Evolutionary conservation across 1,284 basidiomycete species (phyloP), one percentile per base, ranked within the genome.

Genomic region (Heterobasidion parviporum): DNA sequence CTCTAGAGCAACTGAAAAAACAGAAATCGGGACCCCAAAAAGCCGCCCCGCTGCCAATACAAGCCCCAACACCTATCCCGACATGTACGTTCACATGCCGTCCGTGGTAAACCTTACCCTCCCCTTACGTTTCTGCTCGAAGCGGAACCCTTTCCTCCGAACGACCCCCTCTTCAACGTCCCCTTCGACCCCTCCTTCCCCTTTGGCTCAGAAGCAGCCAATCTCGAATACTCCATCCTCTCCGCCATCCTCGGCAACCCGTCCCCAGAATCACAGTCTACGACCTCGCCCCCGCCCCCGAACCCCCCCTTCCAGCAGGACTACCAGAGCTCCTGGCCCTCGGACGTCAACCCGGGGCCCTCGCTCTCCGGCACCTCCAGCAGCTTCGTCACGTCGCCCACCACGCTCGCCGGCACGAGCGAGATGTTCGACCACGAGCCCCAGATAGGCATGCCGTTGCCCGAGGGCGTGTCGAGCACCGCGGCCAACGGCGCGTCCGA

Each of bases 211-310:
- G 90, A 94, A 68, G 89, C 89, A 15, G 91, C 91, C 14, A 94
- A 93, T 68, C 77, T 94, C 58, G 94, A 96, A 67, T 95, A 95
- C 70, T 92, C 90, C 50, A 94, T 95, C 59, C 79, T 96, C 7
- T 91, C 89, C 38, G 87, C 88, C n/a, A 95, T 96, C 69, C 78
- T 96, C 50, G 89, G 89, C 38, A 89, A 87, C 62, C 77, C 83
- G 45, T 86, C 83, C 8, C 77, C 81, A 50, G 84, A 84, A 53
- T 78, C 79, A 8, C 64, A 69, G 65, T 48, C 71, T 70, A 53
- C 74, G 66, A 54, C 72, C 73, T 52, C 75, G 71, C 70, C 70
- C 20, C 62, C 70, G 18, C 78, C 77, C 67, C 68, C 73, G 33
- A 70, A 73, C 41, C 53, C 51, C 20, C 18, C 46, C 12, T 47